Percentiles rank a stretch among this genome's conserved stretches.
Evolutionary conservation across 2,329 filamentous ascomycete species (phyloP).

Genomic region (Talaromyces albobiverticillius): DNA sequence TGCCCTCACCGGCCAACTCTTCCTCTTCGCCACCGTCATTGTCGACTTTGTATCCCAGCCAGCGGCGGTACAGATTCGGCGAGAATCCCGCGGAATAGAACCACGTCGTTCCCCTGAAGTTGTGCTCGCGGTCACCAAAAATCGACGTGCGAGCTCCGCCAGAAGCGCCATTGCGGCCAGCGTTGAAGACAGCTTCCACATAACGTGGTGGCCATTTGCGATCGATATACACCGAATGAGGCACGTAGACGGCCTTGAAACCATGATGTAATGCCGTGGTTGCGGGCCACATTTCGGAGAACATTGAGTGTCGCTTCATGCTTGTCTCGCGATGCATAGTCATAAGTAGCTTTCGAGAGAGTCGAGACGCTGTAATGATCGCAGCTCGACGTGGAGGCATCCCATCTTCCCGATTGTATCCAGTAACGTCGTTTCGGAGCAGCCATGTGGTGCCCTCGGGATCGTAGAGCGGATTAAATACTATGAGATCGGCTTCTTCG

Average conservation of each 20-base stretch:
- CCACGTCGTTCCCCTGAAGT: constrained; percentile 83
- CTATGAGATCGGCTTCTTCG: constrained; percentile 88
- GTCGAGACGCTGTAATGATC: constrained; percentile 83
- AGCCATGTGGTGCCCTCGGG: constrained; percentile 84
- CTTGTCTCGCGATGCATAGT: constrained; percentile 91
- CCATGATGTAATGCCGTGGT: constrained; percentile 87
- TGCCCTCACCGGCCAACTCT: constrained; percentile 70
- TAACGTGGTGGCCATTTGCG: constrained; percentile 79
- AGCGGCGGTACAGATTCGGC: constrained; percentile 75
- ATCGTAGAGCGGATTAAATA: constrained; percentile 88
- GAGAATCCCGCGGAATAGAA: constrained; percentile 87
- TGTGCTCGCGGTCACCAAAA: constrained; percentile 83
- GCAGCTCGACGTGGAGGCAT: constrained; percentile 71
- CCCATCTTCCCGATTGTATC: constrained; percentile 66
- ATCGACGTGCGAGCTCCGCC: constrained; percentile 71
- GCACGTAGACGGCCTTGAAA: constrained; percentile 85
- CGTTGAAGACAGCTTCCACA: constrained; percentile 76
- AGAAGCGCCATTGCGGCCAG: constrained; percentile 68
- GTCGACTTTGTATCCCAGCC: constrained; percentile 78
- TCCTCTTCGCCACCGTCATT: constrained; percentile 76
- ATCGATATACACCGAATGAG: constrained; percentile 85
- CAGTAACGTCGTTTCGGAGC: constrained; percentile 77
- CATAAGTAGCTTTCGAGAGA: constrained; percentile 74
- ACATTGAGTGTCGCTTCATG: constrained; percentile 82
- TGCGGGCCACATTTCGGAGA: constrained; percentile 94